These are phyloP conservation scores for Leccinum imitatum DNA, from an alignment of 768 basidiomycete genomes.

Conservation along the genomic window DNA sequence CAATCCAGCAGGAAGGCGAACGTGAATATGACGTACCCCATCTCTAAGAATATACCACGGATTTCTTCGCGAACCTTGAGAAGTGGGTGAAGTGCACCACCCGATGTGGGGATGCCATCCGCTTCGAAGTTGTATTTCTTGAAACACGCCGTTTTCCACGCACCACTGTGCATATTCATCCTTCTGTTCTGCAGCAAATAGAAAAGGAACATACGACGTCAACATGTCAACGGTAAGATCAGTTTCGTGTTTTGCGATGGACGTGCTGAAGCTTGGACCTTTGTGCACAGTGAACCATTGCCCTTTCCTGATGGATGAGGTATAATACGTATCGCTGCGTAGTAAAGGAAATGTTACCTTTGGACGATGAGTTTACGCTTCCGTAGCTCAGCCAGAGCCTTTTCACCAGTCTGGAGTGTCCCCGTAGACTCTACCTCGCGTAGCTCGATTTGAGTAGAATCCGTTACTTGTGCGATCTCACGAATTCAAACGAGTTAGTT, in stretches of 20 bases:
- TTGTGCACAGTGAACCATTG: conserved; percentile 93
- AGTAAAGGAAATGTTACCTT: conserved; percentile 47
- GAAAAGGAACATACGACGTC: conserved; percentile 59
- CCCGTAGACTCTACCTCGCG: conserved; percentile 72
- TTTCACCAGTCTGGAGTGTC: conserved; percentile 72
- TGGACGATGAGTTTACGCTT: conserved; percentile 89
- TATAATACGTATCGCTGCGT: conserved; percentile 5
- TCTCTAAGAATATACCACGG: conserved; percentile 96
- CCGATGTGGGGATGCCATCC: conserved; percentile 83
- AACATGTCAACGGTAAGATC: conserved; percentile 97
- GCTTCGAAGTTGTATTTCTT: conserved; percentile 99
- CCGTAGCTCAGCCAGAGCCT: conserved; percentile 78
- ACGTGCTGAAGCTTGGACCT: conserved; percentile 85
- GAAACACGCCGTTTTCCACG: conserved; percentile 92
- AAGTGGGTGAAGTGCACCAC: conserved; percentile 93
- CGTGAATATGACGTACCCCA: conserved; percentile 68
- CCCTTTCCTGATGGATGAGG: conserved; percentile 64
- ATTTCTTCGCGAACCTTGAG: conserved; percentile 98
- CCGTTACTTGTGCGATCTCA: conserved; percentile 65
- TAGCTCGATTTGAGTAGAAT: conserved; percentile 74
- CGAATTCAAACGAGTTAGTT: conserved; percentile 4
- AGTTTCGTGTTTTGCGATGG: conserved; percentile 90
- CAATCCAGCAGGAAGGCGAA: not conserved
- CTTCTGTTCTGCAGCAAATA: not conserved
- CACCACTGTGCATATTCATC: conserved; percentile 54